Evolutionary conservation across 2,329 filamentous ascomycete genomes (phyloP), one percentile per base, ranked within the genome.

Genomic region (Penicillium sp.): DNA sequence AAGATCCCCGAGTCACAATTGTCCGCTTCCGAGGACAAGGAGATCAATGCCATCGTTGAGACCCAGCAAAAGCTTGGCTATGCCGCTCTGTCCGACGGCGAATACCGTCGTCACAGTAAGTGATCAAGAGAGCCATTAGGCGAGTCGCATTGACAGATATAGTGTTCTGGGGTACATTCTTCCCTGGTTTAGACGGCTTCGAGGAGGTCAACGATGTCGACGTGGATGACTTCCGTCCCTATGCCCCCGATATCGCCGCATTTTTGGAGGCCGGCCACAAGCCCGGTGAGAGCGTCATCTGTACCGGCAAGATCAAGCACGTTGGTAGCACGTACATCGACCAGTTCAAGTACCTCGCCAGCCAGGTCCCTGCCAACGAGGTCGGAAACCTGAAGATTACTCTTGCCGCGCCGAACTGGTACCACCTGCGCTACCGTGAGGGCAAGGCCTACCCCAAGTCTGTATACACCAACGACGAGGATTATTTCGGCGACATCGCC

Each of bases 301-400:
- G 82, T 59, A 81, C 79, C 0, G 79, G 78, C 61, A 86, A 85
- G 72, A 82, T 86, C 65, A 81, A 77, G 60, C 82, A 85, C 63
- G 76, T 79, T 36, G 81, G 83, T 48, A 83, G 80, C 48, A 81
- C 79, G 61, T 84, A 85, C 66, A 63, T 78, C 70, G 80, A 82
- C 36, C 82, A 87, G 67, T 83, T 85, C 63, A 81, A 85, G 58
- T 82, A 82, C 54, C 77, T 89, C 52, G 84, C 86, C 68, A 80
- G 73, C 49, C 70, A 83, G 9, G 79, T 89, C 0, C 82, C 86
- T 0, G 77, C 84, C 25, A 82, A 86, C 31, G 77, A 84, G 53
- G 83, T 86, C 67, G 83, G 84, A 61, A 84, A 87, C 61, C 83
- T 87, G 72, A 88, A 90, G 76, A 81, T 89, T 64, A 89, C 87